Evolutionary conservation across 202 grass and related monocot genomes (phyloP), one percentile per base, ranked within the genome.

Genomic region (Musa balbisiana): DNA sequence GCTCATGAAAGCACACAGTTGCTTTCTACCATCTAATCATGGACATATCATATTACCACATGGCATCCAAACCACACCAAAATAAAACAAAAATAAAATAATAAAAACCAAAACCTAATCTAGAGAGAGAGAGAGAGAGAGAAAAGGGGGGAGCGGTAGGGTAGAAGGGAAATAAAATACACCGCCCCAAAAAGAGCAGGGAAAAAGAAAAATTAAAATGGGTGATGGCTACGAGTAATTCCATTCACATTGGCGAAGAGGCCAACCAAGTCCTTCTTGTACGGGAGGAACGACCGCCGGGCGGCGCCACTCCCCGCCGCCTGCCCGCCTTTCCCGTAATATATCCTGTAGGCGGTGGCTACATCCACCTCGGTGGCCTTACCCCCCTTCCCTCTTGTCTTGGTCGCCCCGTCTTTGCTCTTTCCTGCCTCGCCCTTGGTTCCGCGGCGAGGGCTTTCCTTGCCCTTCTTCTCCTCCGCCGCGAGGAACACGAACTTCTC

Each of bases 401-500:
- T 71, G 13, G 49, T 19, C 8, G 20, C 63, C 22, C 76, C 14
- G 55, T 0, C 62, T 50, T 65, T 53, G 15, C 54, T 14, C 71
- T 24, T 13, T 6, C 55, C 75, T 59, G 74, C 43, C 2, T 58
- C n/a, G 11, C 2, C 22, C 20, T 25, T 25, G 3, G 63, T 25
- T 13, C 25, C 23, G 11, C 63, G 9, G 63, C 63, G 16, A 66
- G 63, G 24, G 10, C 11, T 70, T 3, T 22, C 16, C 9, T 12
- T 70, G 9, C 43, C 43, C 17, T 50, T 51, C 67, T 67, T 67
- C 24, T 29, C 64, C 27, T 64, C 5, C 15, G 26, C 33, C 10
- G 83, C 12, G 49, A 96, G 64, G 92, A 92, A 96, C n/a, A 79
- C 73, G 74, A 96, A 92, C 69, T 96, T 96, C 70, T 96, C 92